Conservation (phyloP, 306 rosid genomes). For the Coriaria nepalensis region DNA sequence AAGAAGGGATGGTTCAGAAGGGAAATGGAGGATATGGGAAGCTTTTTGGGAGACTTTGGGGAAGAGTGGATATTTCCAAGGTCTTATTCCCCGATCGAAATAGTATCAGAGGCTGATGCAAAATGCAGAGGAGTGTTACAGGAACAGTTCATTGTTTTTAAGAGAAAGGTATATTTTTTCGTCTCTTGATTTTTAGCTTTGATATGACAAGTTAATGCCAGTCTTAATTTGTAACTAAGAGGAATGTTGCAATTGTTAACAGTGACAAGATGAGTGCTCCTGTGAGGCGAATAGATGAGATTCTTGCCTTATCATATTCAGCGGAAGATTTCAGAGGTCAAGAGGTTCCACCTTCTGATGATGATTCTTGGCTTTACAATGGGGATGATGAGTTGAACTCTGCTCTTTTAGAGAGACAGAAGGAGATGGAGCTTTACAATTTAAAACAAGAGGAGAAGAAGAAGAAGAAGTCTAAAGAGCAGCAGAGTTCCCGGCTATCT, state of each 20-base stretch:
- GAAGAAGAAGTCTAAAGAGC: slow-evolving; percentile 46
- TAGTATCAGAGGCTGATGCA: slow-evolving; percentile 65
- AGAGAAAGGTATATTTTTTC: slow-evolving; percentile 37
- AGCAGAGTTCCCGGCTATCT: slow-evolving; percentile 27
- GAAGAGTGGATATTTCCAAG: slow-evolving; percentile 64
- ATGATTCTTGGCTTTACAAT: slow-evolving; percentile 73
- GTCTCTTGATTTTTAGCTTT: background rate
- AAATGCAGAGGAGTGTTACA: slow-evolving; percentile 63
- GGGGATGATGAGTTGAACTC: slow-evolving; percentile 82
- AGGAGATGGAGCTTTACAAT: slow-evolving; percentile 69
- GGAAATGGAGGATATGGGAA: slow-evolving; percentile 67
- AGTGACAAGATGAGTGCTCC: slow-evolving; percentile 83
- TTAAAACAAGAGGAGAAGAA: slow-evolving; percentile 30
- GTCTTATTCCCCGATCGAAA: slow-evolving; percentile 59
- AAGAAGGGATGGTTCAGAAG: slow-evolving; percentile 53
- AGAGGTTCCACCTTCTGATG: slow-evolving; percentile 69
- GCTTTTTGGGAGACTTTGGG: slow-evolving; percentile 60
- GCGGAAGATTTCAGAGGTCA: slow-evolving; percentile 43
- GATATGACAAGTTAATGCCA: background rate
- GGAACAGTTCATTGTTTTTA: slow-evolving; percentile 39
- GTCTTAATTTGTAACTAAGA: slow-evolving; percentile 5
- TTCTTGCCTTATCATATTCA: slow-evolving; percentile 54
- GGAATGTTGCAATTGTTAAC: slow-evolving; percentile 18
- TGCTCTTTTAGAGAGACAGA: slow-evolving; percentile 72
- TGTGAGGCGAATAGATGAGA: slow-evolving; percentile 74